Base-by-base conservation (phyloP, 768 basidiomycete genomes). In the Neoboletus brunneissimus region DNA sequence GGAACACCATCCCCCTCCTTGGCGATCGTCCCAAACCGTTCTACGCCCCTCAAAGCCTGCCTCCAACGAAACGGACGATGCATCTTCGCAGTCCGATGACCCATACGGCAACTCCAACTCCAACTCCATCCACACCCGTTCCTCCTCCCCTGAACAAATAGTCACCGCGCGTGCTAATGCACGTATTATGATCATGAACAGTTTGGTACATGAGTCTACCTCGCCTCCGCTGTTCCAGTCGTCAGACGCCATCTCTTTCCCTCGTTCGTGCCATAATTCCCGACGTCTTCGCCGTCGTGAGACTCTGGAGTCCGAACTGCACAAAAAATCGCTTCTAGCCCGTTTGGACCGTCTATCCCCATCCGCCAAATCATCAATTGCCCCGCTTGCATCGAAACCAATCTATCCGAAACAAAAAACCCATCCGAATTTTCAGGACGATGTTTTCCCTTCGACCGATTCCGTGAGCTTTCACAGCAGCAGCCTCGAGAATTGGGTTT, bases 401-500 rank as follows among this genome's bases (percentile, higher is more conserved):
- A 53, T 71, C 12, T 63, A 70, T 31, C 51, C 69, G 44, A 61
- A 65, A 60, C 53, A 64, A 60, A 60, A 70, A 50, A 51, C 65
- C 12, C 65, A 74, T 48, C 75, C 73, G 64, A 75, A 76, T 41
- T 58, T 69, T 35, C 72, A 70, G 45, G 75, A 55, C 6, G 63
- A 59, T 56, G 23, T 58, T 32, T 67, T 71, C 47, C 61, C 58
- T 29, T 50, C 55, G 45, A 38, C 59, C 6, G 61, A 59, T 43
- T 59, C 54, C 18, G 52, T 62, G 25, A 51, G 47, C 50, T 51
- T 60, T 45, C 64, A 71, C 40, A 86, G 85, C 64, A 73, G 74
- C 15, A 85, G 87, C 53, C 74, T 92, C 45, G 79, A 77, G 42
- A 79, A 73, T n/a, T 92, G 90, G 90, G 77, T 83, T 58, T 75